Base-by-base conservation (phyloP, 352 stramenopile genomes). In the Phytophthora melonis region DNA sequence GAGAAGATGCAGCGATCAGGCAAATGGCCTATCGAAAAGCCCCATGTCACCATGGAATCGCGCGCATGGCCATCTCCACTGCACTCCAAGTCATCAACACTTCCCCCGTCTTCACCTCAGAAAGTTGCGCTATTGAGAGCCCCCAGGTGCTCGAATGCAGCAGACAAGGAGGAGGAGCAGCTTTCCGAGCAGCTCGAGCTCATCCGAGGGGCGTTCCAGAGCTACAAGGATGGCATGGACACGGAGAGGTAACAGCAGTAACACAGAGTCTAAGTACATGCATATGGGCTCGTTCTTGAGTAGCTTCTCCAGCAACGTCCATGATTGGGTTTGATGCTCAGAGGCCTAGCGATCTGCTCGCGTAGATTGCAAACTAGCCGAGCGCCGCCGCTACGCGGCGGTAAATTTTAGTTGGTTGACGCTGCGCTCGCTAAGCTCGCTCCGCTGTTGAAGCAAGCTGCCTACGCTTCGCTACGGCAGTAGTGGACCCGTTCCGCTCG, bases 161-260 rank as follows among this genome's bases (percentile, higher is more conserved):
- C 23, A 25, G 41, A 64, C 1, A 36, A 45, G 32, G 64, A 79
- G 45, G 68, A 72, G 10, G 57, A 14, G 9, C 55, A 78, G 55
- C 55, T 86, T 23, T 58, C 68, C 0, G 69, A 88, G 47, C 79
- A 88, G 39, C 62, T 86, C 23, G 68, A 81, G 30, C 65, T 83
- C 57, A 79, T 88, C 25, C 74, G 57, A 63, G 74, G 66, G 1
- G 77, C 81, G 19, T 88, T 88, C 34, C 66, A 67, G 30, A 71
- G 63, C 58, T 77, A 77, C 68, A 73, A 58, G 32, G 43, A 68
- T 25, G 41, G 53, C 49, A 16, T 53, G 56, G 41, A 53, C 41
- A 60, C 43, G 6, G 6, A 57, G 7, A 27, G 58, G 45, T 56
- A 57, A 23, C 13, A 54, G 18, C 23, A 32, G 13, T 11, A 61